phyloP scores from a whole-genome alignment of 139 green algal species.

The Tetraselmis chui region DNA sequence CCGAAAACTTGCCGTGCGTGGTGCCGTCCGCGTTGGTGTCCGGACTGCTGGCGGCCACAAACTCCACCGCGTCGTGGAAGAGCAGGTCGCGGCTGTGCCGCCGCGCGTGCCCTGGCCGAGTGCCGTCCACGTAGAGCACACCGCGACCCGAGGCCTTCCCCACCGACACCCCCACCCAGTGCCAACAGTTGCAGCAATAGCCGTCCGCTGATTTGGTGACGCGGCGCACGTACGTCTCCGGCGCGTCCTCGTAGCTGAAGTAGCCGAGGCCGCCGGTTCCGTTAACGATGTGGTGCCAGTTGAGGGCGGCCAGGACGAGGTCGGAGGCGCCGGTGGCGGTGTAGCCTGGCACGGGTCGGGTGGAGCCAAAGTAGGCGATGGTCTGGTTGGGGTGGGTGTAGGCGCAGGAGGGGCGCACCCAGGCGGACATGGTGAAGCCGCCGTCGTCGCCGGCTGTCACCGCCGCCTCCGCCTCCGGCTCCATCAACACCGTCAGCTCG shows the following conservation, averaged over 20 bases:
- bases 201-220: slow-evolving; percentile 2
- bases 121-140: slow-evolving; percentile 24
- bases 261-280: slow-evolving; percentile 13
- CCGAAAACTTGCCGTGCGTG: slow-evolving; percentile 11
- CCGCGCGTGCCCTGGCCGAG: neutral
- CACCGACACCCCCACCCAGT: slow-evolving; percentile 18
- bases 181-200: slow-evolving; percentile 23
- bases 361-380: slow-evolving; percentile 17
- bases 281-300: neutral
- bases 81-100: slow-evolving; percentile 10
- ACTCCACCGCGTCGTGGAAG: slow-evolving; percentile 13
- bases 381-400: slow-evolving; percentile 7
- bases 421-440: slow-evolving; percentile 18
- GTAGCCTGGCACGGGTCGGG: neutral
- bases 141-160: slow-evolving; percentile 6
- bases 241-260: slow-evolving; percentile 27
- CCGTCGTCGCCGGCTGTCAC: neutral
- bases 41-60: slow-evolving; percentile 13
- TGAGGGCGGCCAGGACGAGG: neutral
- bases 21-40: slow-evolving; percentile 21
- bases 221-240: slow-evolving; percentile 10
- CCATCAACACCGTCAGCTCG: slow-evolving; percentile 11
- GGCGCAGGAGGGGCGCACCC: slow-evolving; percentile 19
- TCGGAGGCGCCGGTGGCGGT: neutral
- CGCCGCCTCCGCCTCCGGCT: neutral